Conservation (phyloP, 441 rosid genomes). For the Kokia cookei region DNA sequence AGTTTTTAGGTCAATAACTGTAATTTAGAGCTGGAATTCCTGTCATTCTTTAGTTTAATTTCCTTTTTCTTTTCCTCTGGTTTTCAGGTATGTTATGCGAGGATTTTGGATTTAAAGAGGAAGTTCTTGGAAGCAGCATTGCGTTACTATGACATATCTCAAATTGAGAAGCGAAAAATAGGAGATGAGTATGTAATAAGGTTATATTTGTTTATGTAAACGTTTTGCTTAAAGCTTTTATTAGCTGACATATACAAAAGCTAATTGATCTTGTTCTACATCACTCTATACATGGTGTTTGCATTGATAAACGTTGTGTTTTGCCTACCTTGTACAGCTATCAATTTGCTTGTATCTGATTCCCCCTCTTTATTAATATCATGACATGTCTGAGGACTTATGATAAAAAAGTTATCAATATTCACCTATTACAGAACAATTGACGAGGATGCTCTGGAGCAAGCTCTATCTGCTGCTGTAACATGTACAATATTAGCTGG, state of each 20-base stretch:
- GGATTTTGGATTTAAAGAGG: constrained; percentile 95
- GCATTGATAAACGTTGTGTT: not conserved
- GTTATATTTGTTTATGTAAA: not conserved
- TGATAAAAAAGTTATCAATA: not conserved
- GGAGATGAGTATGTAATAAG: constrained; percentile 78
- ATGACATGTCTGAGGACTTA: not conserved
- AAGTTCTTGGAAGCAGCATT: constrained; percentile 98
- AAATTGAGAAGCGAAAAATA: constrained; percentile 90
- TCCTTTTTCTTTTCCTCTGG: not conserved
- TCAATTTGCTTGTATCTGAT: not conserved
- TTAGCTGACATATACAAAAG: not conserved
- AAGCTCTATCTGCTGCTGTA: constrained; percentile 92
- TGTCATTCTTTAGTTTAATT: constrained; percentile 1
- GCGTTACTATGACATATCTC: constrained; percentile 91
- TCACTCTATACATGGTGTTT: not conserved
- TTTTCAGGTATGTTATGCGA: constrained; percentile 89
- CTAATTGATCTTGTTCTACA: not conserved
- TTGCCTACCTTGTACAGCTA: not conserved
- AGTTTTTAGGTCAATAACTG: not conserved
- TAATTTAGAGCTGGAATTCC: not conserved
- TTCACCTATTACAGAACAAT: constrained; percentile 50
- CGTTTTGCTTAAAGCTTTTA: not conserved
- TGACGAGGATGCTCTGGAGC: constrained; percentile 91
- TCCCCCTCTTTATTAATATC: not conserved
- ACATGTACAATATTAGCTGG: constrained; percentile 97